Percentiles rank a stretch among this genome's conserved stretches.
These are phyloP conservation scores for Phytopythium montanum DNA, from an alignment of 352 stramenopile genomes.

Conservation along the genomic window DNA sequence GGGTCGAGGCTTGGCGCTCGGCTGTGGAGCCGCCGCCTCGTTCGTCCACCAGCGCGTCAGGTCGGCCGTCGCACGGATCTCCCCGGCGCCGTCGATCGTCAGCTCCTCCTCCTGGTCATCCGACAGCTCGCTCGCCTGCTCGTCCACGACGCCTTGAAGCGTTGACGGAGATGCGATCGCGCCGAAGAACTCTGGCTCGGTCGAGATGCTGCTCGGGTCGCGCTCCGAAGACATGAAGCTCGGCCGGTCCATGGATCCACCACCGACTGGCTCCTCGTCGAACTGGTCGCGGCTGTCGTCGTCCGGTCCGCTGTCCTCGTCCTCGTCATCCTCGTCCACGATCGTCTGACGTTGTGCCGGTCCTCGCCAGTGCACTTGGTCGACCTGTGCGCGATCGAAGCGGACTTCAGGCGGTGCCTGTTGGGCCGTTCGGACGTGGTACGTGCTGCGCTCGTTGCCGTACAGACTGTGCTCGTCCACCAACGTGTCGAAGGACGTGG, in stretches of 20 bases:
- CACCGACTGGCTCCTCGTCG: conserved; percentile 1
- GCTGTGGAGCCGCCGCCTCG: conserved; percentile 14
- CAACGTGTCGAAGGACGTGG: conserved; percentile 1
- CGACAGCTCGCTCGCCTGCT: conserved; percentile 27
- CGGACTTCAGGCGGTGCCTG: background rate
- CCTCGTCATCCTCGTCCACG: conserved; percentile 5
- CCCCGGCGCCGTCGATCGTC: conserved; percentile 29
- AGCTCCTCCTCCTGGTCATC: conserved; percentile 55
- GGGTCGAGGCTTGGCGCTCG: conserved; percentile 11
- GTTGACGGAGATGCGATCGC: conserved; percentile 22
- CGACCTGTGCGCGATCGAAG: conserved; percentile 5
- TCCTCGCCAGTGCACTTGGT: conserved; percentile 5
- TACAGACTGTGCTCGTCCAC: conserved; percentile 4
- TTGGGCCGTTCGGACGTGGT: background rate
- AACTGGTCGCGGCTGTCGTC: conserved; percentile 16
- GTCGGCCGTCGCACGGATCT: conserved; percentile 41
- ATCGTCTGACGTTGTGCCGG: conserved; percentile 5
- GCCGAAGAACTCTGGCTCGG: conserved; percentile 19
- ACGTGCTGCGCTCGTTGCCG: background rate
- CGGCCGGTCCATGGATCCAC: conserved; percentile 13
- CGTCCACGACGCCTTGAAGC: conserved; percentile 17
- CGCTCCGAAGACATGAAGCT: conserved; percentile 38
- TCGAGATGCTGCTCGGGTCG: conserved; percentile 19
- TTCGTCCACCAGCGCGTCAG: conserved; percentile 44
- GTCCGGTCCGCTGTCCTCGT: conserved; percentile 11